Percentiles rank a stretch among this genome's conserved stretches.
Conservation (phyloP, 2,329 filamentous ascomycete species). For the Bipolaris zeicola region DNA sequence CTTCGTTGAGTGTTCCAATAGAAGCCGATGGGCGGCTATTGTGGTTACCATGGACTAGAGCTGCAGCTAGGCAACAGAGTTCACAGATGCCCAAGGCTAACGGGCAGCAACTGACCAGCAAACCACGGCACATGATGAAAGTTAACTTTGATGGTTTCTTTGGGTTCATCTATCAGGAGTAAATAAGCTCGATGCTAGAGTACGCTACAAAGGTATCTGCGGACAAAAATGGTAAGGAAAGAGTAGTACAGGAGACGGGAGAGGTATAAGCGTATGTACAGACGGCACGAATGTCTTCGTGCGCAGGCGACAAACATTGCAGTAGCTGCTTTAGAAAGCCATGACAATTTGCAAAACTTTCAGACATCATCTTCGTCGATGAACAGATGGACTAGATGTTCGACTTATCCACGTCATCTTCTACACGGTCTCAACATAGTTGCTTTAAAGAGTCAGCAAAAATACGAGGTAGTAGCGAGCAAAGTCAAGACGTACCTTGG, state of each 20-base stretch:
- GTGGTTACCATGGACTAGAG: too few relatives aligned
- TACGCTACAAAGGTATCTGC: conserved; percentile 17
- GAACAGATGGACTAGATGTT: background rate
- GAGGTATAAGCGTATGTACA: background rate
- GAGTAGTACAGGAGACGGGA: background rate
- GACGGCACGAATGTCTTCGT: conserved; percentile 25
- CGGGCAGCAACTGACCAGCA: too few relatives aligned
- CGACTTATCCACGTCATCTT: background rate
- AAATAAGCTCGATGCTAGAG: conserved; percentile 1
- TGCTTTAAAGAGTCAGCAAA: conserved; percentile 31
- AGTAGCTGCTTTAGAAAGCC: background rate
- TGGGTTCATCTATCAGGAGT: background rate
- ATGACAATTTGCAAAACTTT: background rate
- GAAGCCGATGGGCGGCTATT: too few relatives aligned
- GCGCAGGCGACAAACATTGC: background rate
- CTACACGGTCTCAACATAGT: conserved; percentile 50
- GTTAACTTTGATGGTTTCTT: background rate
- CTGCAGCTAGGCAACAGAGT: too few relatives aligned
- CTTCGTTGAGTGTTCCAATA: too few relatives aligned
- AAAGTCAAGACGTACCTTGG: conserved; percentile 65
- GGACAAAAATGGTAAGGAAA: background rate
- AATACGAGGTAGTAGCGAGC: background rate
- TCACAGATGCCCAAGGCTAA: too few relatives aligned
- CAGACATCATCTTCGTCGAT: background rate
- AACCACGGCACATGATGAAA: too few relatives aligned